Conservation (phyloP, 768 basidiomycete genomes). For the Trichaptum fuscoviolaceum region DNA sequence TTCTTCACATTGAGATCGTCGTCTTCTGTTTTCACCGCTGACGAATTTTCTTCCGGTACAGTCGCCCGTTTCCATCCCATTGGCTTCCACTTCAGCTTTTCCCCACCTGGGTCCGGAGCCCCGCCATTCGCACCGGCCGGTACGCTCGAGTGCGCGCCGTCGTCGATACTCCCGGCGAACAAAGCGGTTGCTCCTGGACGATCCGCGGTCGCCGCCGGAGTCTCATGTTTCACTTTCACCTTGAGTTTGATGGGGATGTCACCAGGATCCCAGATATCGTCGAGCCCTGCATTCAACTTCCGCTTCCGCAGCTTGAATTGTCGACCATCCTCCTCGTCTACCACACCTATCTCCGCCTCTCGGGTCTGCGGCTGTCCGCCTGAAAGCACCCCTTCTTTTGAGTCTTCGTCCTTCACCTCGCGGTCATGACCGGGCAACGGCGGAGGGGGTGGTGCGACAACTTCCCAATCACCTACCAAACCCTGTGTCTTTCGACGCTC, state of each 20-base stretch:
- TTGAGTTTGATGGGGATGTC: conserved; percentile 61
- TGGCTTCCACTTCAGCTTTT: conserved; percentile 30
- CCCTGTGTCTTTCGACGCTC: conserved; percentile 61
- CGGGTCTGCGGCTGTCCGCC: conserved; percentile 16
- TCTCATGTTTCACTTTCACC: conserved; percentile 42
- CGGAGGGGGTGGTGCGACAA: conserved; percentile 38
- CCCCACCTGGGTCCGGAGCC: conserved; percentile 9
- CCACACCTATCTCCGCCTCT: conserved; percentile 21
- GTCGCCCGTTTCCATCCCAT: conserved; percentile 28
- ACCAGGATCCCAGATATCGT: conserved; percentile 80
- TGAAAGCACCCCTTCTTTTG: conserved; percentile 17
- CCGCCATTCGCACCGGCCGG: conserved; percentile 1
- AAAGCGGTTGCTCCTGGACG: background rate
- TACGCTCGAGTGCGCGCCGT: conserved; percentile 9
- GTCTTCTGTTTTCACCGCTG: conserved; percentile 1
- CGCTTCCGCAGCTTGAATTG: conserved; percentile 67
- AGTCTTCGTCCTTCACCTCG: conserved; percentile 12
- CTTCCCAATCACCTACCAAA: conserved; percentile 72
- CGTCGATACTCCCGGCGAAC: background rate
- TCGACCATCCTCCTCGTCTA: conserved; percentile 49
- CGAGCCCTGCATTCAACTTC: conserved; percentile 53
- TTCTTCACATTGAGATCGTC: conserved; percentile 3
- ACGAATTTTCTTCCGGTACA: background rate
- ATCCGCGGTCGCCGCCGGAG: conserved; percentile 10
- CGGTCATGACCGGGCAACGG: conserved; percentile 11